Evolutionary conservation across 1,284 basidiomycete species (phyloP).

Genomic region (Trichosporon coremiiforme): DNA sequence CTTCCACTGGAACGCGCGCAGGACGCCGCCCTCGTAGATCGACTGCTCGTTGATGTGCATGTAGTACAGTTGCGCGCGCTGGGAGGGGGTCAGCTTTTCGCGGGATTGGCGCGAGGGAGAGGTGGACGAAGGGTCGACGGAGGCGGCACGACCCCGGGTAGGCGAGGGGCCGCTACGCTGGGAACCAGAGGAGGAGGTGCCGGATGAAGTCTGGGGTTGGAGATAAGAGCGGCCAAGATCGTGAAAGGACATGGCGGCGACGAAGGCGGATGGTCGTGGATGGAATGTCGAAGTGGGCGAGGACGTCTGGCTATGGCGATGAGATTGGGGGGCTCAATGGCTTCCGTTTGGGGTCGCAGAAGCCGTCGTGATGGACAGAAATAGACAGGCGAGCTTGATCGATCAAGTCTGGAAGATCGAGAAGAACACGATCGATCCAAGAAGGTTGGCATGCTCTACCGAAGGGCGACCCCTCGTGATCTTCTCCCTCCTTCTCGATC

Average conservation of each 20-base stretch:
- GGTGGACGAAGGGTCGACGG: too few relatives aligned
- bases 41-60: neutral
- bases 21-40: slow-evolving; percentile 1
- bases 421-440: neutral
- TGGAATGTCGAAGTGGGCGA: neutral
- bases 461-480: neutral
- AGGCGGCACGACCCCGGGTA: too few relatives aligned
- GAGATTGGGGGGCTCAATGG: too few relatives aligned
- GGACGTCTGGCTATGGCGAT: neutral
- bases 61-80: slow-evolving; percentile 1
- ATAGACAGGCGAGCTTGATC: neutral
- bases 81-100: neutral
- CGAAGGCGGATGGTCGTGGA: neutral
- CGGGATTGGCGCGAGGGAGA: neutral
- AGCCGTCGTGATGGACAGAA: neutral
- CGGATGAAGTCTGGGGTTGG: neutral
- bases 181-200: neutral
- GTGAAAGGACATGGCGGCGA: neutral
- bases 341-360: neutral
- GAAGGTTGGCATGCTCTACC: neutral
- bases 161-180: neutral
- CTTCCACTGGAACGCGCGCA: slow-evolving; percentile 3
- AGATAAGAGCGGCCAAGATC: slow-evolving; percentile 2
- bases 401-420: neutral
- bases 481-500: neutral